A percentile compares a stretch with the other conserved stretches of the same genome.
These are phyloP conservation scores for Rhizopogon salebrosus DNA, from an alignment of 768 basidiomycete genomes.

Conservation along the genomic window DNA sequence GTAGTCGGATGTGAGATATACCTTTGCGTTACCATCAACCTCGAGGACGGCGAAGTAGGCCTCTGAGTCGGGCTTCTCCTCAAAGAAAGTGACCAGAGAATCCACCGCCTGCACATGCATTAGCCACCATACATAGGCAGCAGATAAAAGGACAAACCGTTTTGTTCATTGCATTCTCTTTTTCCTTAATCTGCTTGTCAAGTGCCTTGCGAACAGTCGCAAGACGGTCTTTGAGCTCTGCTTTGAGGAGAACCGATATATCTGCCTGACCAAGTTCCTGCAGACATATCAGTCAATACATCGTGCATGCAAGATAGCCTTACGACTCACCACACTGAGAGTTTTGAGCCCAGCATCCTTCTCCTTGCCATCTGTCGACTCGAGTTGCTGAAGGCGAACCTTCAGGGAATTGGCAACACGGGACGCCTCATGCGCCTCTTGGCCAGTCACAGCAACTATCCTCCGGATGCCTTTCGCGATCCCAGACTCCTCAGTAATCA, in stretches of 20 bases:
- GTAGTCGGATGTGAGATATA: slow-evolving; percentile 19
- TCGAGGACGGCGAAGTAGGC: slow-evolving; percentile 69
- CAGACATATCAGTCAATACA: not conserved
- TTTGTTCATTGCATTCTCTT: slow-evolving; percentile 71
- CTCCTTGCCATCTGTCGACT: slow-evolving; percentile 59
- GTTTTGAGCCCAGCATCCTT: slow-evolving; percentile 88
- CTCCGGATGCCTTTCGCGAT: slow-evolving; percentile 98
- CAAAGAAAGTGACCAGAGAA: slow-evolving; percentile 65
- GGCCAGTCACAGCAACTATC: slow-evolving; percentile 90
- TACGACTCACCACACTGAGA: slow-evolving; percentile 58
- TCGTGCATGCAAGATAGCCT: not conserved
- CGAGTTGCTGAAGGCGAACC: slow-evolving; percentile 56
- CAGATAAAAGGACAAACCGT: slow-evolving; percentile 39
- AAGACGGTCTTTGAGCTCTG: slow-evolving; percentile 71
- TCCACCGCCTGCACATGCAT: slow-evolving; percentile 58
- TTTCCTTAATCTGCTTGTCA: slow-evolving; percentile 81
- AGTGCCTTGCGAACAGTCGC: slow-evolving; percentile 71
- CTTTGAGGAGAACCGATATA: slow-evolving; percentile 82
- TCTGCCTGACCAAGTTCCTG: slow-evolving; percentile 88
- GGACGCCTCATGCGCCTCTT: slow-evolving; percentile 82
- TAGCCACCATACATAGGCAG: not conserved
- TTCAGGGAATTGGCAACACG: slow-evolving; percentile 61
- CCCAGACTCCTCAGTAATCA: slow-evolving; percentile 91
- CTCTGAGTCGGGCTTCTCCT: slow-evolving; percentile 64
- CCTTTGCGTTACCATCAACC: slow-evolving; percentile 85